Conservation (phyloP, 179 eudicot genomes). For the Vitellaria paradoxa region DNA sequence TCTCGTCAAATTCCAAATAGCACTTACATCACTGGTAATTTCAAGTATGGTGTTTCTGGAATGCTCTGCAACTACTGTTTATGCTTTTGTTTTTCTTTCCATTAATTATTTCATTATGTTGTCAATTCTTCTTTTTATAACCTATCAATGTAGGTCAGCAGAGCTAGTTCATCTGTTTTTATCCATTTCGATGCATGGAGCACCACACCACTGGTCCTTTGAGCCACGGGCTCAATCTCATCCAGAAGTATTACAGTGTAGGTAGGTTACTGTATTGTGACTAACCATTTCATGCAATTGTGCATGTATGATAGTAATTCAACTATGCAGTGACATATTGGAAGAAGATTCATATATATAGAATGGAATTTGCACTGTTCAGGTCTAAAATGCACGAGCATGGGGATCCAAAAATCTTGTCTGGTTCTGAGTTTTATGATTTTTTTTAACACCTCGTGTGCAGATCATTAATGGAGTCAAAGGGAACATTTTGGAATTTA, state of each 20-base stretch:
- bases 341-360: neutral
- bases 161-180: conserved; percentile 19
- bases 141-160: conserved; percentile 1
- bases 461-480: conserved; percentile 31
- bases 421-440: conserved; percentile 26
- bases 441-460: conserved; percentile 33
- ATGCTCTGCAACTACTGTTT: conserved; percentile 46
- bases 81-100: conserved; percentile 18
- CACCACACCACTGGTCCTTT: conserved; percentile 29
- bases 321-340: neutral
- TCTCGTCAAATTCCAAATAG: conserved; percentile 31
- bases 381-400: conserved; percentile 17
- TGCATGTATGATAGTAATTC: conserved; percentile 6
- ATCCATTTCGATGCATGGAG: conserved; percentile 23
- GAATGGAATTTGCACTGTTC: conserved; percentile 5
- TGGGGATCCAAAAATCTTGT: conserved; percentile 28
- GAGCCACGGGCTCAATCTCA: conserved; percentile 43
- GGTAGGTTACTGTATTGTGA: conserved; percentile 32
- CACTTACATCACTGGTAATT: conserved; percentile 32
- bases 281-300: conserved; percentile 18
- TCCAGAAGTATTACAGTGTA: conserved; percentile 14
- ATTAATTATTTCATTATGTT: conserved; percentile 4
- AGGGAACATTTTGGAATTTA: conserved; percentile 21
- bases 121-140: conserved; percentile 12
- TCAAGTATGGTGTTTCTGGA: conserved; percentile 31